A percentile compares a stretch with the other conserved stretches of the same genome.
phyloP scores from a whole-genome alignment of 441 rosid genomes.

The Erodium texanum region DNA sequence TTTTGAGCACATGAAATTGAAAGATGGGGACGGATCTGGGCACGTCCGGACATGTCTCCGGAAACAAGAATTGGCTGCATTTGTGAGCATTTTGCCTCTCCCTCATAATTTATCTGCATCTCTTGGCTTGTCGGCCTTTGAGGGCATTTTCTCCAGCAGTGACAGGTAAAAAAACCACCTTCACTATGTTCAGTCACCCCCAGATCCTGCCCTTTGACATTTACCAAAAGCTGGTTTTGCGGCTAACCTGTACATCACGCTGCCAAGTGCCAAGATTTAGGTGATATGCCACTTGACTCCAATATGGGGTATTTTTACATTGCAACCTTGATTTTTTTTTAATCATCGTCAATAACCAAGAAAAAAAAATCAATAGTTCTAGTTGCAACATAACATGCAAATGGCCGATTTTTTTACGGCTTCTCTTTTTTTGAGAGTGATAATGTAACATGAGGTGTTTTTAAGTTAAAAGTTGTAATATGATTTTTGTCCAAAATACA shows the following conservation, averaged over 20 bases:
- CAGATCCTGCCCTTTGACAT: not conserved
- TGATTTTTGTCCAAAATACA: too few relatives aligned
- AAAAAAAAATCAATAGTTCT: too few relatives aligned
- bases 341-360: too few relatives aligned
- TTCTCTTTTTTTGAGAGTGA: too few relatives aligned
- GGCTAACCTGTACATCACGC: not conserved
- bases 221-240: not conserved
- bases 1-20: slow-evolving; percentile 17
- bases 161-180: not conserved
- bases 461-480: too few relatives aligned
- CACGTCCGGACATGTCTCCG: slow-evolving; percentile 27
- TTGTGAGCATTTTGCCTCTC: slow-evolving; percentile 14
- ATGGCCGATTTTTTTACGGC: too few relatives aligned
- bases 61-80: slow-evolving; percentile 11
- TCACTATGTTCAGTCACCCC: not conserved
- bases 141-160: not conserved
- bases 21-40: slow-evolving; percentile 19
- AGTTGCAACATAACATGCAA: too few relatives aligned
- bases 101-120: not conserved
- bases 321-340: too few relatives aligned
- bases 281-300: not conserved
- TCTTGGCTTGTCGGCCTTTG: not conserved
- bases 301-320: too few relatives aligned
- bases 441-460: too few relatives aligned
- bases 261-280: not conserved